Percentiles rank a stretch among this genome's conserved stretches.
Evolutionary conservation across 805 yeast species (phyloP).

Genomic region (Wickerhamomyces queroliae): DNA sequence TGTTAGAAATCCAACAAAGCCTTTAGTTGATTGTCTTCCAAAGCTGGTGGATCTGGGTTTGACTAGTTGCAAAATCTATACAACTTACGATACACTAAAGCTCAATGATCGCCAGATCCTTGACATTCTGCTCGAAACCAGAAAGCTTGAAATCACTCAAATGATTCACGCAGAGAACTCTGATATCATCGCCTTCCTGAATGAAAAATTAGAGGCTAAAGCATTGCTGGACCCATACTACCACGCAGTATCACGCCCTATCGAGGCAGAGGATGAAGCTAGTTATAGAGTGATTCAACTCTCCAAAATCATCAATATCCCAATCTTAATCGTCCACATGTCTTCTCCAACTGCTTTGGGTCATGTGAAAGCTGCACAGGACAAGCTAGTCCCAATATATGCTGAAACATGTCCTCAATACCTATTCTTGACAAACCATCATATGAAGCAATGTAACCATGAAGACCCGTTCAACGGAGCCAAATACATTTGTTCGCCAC

Average conservation of each 20-base stretch:
- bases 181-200: conserved; percentile 37
- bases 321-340: conserved; percentile 42
- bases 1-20: conserved; percentile 28
- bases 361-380: conserved; percentile 38
- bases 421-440: conserved; percentile 35
- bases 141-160: conserved; percentile 37
- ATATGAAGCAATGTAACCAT: conserved; percentile 24
- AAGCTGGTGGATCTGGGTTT: conserved; percentile 31
- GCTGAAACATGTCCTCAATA: conserved; percentile 51
- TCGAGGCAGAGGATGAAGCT: conserved; percentile 43
- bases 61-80: conserved; percentile 37
- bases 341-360: conserved; percentile 36
- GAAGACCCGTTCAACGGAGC: conserved; percentile 39
- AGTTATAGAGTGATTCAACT: conserved; percentile 40
- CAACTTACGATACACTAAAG: conserved; percentile 38
- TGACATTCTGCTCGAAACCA: conserved; percentile 31
- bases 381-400: conserved; percentile 33
- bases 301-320: conserved; percentile 38
- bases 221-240: conserved; percentile 35
- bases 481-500: conserved; percentile 45
- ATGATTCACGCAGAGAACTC: conserved; percentile 50
- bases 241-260: conserved; percentile 40
- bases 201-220: conserved; percentile 32
- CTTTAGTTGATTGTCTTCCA: conserved; percentile 28
- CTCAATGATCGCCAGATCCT: conserved; percentile 35